phyloP scores from a whole-genome alignment of 2,329 filamentous ascomycete species.

The Aschersonia sp. region DNA sequence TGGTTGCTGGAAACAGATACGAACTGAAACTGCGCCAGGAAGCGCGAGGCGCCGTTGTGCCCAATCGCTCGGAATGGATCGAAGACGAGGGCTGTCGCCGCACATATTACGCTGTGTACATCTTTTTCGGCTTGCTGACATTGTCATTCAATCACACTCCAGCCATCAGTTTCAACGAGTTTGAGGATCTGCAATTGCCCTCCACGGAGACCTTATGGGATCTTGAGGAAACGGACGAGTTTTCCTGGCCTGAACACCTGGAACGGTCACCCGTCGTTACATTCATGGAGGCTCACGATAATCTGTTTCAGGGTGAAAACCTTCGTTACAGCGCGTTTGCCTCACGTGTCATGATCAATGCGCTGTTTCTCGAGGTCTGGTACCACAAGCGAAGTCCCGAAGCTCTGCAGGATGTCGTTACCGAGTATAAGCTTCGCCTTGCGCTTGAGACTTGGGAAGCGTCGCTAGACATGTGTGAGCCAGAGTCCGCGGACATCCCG shows the following conservation, averaged over 20 bases:
- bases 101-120: constrained; percentile 97
- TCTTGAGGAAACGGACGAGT: constrained; percentile 61
- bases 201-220: constrained; percentile 95
- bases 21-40: constrained; percentile 89
- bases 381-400: constrained; percentile 98
- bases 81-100: constrained; percentile 92
- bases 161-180: constrained; percentile 95
- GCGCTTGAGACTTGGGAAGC: constrained; percentile 98
- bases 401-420: constrained; percentile 89
- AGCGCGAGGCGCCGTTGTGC: constrained; percentile 60
- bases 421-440: constrained; percentile 91
- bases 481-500: constrained; percentile 75
- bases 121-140: constrained; percentile 92
- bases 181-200: constrained; percentile 81
- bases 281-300: constrained; percentile 88
- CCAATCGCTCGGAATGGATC: constrained; percentile 81
- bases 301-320: constrained; percentile 83
- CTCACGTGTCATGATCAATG: constrained; percentile 97
- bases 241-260: constrained; percentile 70
- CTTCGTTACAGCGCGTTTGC: constrained; percentile 92
- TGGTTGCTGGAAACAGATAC: constrained; percentile 95
- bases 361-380: constrained; percentile 95
- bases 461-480: constrained; percentile 84
- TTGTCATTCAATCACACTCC: constrained; percentile 96
- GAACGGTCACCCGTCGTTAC: constrained; percentile 60